phyloP scores from a whole-genome alignment of 495 filamentous ascomycete species.

The Penicillium diatomitis region DNA sequence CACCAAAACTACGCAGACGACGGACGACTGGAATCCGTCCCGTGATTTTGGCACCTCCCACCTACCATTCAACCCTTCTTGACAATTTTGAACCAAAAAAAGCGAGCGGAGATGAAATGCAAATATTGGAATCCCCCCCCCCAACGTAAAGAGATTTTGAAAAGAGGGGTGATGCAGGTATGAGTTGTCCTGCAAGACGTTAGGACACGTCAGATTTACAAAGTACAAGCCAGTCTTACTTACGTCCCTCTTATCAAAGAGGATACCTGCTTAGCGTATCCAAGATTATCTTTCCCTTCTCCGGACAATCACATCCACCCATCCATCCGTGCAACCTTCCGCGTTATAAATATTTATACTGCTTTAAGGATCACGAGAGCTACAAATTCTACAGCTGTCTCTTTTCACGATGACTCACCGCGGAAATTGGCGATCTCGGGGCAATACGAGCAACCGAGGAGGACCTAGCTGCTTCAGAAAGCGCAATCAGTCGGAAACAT shows the following conservation, averaged over 20 bases:
- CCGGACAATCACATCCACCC: background rate
- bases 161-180: constrained; percentile 2
- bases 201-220: constrained; percentile 2
- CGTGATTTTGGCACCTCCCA: background rate
- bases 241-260: background rate
- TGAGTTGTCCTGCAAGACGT: constrained; percentile 1
- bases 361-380: background rate
- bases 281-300: background rate
- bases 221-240: background rate
- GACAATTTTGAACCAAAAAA: background rate
- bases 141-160: background rate
- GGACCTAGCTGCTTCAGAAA: constrained; percentile 4
- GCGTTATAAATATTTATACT: background rate
- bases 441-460: constrained; percentile 1
- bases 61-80: background rate
- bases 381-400: constrained; percentile 1
- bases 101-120: background rate
- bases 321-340: background rate
- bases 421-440: constrained; percentile 5
- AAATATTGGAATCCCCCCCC: background rate
- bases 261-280: background rate
- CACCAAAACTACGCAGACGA: background rate
- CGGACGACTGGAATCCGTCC: background rate
- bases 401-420: background rate
- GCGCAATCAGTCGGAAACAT: background rate